phyloP scores from a whole-genome alignment of 306 rosid genomes.

The Cucurbita argyrosperma region DNA sequence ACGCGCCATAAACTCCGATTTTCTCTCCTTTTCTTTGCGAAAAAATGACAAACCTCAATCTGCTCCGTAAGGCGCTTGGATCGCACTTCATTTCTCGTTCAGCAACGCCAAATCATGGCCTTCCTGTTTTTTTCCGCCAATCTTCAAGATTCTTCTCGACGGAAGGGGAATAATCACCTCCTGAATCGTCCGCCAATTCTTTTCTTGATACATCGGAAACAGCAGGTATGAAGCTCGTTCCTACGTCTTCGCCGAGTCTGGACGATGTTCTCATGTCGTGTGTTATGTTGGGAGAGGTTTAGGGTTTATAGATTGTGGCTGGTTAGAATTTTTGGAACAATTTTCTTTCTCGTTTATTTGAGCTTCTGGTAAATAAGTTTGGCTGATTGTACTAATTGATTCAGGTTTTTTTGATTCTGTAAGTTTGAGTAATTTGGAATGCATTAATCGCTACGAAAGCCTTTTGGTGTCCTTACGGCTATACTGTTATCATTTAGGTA shows the following conservation, averaged over 20 bases:
- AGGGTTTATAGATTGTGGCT: conserved; percentile 9
- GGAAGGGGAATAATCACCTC: conserved; percentile 30
- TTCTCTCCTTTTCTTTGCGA: background rate
- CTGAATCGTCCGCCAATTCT: conserved; percentile 9
- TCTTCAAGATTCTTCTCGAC: conserved; percentile 38
- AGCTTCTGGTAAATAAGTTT: background rate
- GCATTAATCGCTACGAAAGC: background rate
- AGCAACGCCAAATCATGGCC: conserved; percentile 9
- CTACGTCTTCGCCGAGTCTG: background rate
- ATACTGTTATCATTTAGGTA: background rate
- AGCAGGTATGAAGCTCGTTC: conserved; percentile 19
- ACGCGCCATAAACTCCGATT: background rate
- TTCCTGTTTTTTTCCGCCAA: conserved; percentile 11
- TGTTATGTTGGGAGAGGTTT: background rate
- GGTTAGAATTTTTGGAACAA: background rate
- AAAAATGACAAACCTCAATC: conserved; percentile 33
- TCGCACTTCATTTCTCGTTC: conserved; percentile 19
- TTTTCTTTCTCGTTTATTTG: background rate
- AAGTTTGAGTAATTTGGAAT: background rate
- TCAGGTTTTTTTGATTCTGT: background rate
- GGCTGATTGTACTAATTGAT: background rate
- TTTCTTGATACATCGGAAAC: conserved; percentile 16
- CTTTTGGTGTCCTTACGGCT: background rate
- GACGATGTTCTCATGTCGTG: background rate
- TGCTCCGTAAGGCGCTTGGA: conserved; percentile 33